These are phyloP conservation scores for Didymella segeticola DNA, from an alignment of 2,329 filamentous ascomycete species.

Conservation along the genomic window DNA sequence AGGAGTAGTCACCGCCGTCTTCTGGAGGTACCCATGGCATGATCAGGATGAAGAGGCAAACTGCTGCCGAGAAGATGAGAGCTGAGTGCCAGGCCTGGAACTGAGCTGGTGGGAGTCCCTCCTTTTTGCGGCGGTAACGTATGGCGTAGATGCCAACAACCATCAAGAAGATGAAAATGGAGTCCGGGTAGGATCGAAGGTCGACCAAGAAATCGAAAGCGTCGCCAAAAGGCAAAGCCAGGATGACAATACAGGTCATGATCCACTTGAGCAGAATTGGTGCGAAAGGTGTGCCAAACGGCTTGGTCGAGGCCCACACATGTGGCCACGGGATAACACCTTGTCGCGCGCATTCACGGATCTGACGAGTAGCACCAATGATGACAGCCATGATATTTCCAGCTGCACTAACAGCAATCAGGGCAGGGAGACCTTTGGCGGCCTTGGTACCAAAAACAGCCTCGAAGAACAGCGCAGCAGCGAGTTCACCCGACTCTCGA, in stretches of 20 bases:
- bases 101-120: slow-evolving; percentile 29
- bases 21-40: slow-evolving; percentile 76
- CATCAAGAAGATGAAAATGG: slow-evolving; percentile 36
- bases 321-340: slow-evolving; percentile 39
- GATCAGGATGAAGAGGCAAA: slow-evolving; percentile 58
- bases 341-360: slow-evolving; percentile 40
- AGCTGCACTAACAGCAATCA: slow-evolving; percentile 35
- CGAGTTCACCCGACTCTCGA: slow-evolving; percentile 59
- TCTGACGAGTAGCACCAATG: slow-evolving; percentile 37
- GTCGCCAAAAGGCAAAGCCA: slow-evolving; percentile 64
- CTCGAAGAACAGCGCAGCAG: slow-evolving; percentile 65
- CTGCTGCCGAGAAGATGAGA: slow-evolving; percentile 31
- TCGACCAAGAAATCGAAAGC: slow-evolving; percentile 68
- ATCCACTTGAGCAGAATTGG: slow-evolving; percentile 56
- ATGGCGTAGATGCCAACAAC: slow-evolving; percentile 35
- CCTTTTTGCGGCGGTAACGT: slow-evolving; percentile 33
- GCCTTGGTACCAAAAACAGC: slow-evolving; percentile 64
- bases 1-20: slow-evolving; percentile 67
- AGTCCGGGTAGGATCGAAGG: slow-evolving; percentile 36
- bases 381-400: slow-evolving; percentile 42
- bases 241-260: slow-evolving; percentile 37
- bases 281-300: slow-evolving; percentile 68
- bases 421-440: slow-evolving; percentile 60
- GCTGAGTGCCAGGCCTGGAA: slow-evolving; percentile 36
- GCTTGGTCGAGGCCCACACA: slow-evolving; percentile 69